Evolutionary conservation across 1,284 basidiomycete genomes (phyloP).

Genomic region (Blastosporella zonata): DNA sequence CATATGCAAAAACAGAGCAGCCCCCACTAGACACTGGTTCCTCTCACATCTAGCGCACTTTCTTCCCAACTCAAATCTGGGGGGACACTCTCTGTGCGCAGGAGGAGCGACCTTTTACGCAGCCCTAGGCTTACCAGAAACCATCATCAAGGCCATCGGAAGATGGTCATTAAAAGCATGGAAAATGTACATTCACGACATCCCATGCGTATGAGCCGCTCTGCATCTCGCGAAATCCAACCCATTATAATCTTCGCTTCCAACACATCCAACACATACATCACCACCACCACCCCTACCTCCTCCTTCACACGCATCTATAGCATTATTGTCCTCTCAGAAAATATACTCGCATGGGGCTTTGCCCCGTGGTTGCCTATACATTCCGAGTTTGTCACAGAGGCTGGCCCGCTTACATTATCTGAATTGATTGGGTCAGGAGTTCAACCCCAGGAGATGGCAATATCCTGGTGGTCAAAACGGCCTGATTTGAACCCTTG

Average conservation of each 20-base stretch:
- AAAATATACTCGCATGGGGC: too few relatives aligned
- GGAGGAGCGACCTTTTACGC: neutral
- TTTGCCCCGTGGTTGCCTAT: too few relatives aligned
- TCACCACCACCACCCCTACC: neutral
- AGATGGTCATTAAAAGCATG: neutral
- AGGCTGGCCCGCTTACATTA: too few relatives aligned
- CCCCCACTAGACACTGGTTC: neutral
- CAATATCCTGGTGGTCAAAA: too few relatives aligned
- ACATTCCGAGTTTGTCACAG: too few relatives aligned
- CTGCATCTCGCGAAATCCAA: neutral
- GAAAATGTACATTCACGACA: neutral
- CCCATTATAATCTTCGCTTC: neutral
- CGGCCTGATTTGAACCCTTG: too few relatives aligned
- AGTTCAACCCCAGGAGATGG: too few relatives aligned
- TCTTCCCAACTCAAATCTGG: neutral
- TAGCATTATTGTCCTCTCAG: too few relatives aligned
- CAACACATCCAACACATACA: neutral
- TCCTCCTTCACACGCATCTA: neutral
- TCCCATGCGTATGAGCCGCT: neutral
- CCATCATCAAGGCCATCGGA: neutral
- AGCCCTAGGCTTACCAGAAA: neutral
- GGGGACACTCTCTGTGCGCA: neutral
- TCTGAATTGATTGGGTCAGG: too few relatives aligned
- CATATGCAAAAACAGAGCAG: neutral
- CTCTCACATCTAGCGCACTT: neutral